These are phyloP conservation scores for Mucor indicus DNA, from an alignment of 371 early-diverging fungal genomes.

Conservation along the genomic window DNA sequence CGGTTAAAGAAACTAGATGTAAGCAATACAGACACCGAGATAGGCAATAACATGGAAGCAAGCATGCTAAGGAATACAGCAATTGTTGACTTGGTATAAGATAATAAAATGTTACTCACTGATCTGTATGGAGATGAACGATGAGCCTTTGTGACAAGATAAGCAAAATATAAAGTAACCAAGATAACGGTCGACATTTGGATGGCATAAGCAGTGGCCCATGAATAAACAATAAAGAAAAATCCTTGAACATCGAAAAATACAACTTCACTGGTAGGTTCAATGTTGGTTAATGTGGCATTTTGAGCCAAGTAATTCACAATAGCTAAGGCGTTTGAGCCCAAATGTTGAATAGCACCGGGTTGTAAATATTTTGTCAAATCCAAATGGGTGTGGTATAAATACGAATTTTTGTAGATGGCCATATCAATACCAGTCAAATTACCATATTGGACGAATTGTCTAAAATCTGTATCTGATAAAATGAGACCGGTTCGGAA, in stretches of 20 bases:
- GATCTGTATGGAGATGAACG: conserved; percentile 42
- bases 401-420: conserved; percentile 66
- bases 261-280: conserved; percentile 54
- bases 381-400: conserved; percentile 77
- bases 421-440: conserved; percentile 72
- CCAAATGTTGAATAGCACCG: conserved; percentile 72
- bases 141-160: conserved; percentile 29
- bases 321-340: conserved; percentile 64
- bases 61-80: conserved; percentile 45
- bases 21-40: conserved; percentile 39
- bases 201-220: conserved; percentile 51
- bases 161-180: conserved; percentile 23
- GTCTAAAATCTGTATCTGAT: conserved; percentile 77
- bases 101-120: conserved; percentile 14
- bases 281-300: conserved; percentile 44
- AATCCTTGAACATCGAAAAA: conserved; percentile 66
- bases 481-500: conserved; percentile 73
- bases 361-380: conserved; percentile 53
- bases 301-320: conserved; percentile 54
- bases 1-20: conserved; percentile 30
- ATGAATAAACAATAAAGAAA: conserved; percentile 60
- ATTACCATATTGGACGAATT: conserved; percentile 71
- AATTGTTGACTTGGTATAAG: conserved; percentile 31
- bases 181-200: conserved; percentile 36
- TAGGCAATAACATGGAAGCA: conserved; percentile 42